Base-by-base conservation (phyloP, 2,329 filamentous ascomycete species). In the Alternaria tenuissima region DNA sequence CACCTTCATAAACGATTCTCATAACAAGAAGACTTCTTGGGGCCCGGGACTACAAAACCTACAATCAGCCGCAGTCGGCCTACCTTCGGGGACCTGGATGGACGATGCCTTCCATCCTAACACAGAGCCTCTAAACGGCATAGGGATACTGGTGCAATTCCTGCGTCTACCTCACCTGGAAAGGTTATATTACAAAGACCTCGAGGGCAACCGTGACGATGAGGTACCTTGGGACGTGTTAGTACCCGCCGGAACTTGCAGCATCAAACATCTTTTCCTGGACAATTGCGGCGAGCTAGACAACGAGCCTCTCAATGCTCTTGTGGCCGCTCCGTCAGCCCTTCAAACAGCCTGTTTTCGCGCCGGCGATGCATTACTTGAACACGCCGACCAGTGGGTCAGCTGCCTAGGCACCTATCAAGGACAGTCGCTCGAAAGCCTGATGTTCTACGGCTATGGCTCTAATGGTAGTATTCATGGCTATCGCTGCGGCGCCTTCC, bases 261-360 rank as follows among this genome's bases (percentile, higher is more conserved):
- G 55, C 57, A n/a, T 61, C 22, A 61, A 62, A 48, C 55, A 64
- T 34, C 52, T 64, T 9, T 66, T 57, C n/a, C 20, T 66, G 12
- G 61, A 66, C n/a, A 52, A 53, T 52, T 57, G 53, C 12, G 52
- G 48, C 28, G 46, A 58, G 12, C 5, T 56, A 14, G 7, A 14
- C n/a, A 12, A 22, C 7, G 3, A 57, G 2, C 24, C 54, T 24
- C 36, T 18, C 1, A 16, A 3, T 34, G 39, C 16, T 44, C 28
- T 65, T 8, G 6, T 14, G 3, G 32, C 49, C 34, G 60, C 36
- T 3, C 47, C 55, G 14, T 18, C 26, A 26, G 55, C 41, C 14
- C 61, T 65, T 5, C 18, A 49, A 16, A 59, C 57, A 34, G 57
- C 48, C 20, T 55, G 55, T 11, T 55, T 65, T 24, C 63, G 63